phyloP scores from a whole-genome alignment of 2,329 filamentous ascomycete species.

The Trichothecium sympodiale region DNA sequence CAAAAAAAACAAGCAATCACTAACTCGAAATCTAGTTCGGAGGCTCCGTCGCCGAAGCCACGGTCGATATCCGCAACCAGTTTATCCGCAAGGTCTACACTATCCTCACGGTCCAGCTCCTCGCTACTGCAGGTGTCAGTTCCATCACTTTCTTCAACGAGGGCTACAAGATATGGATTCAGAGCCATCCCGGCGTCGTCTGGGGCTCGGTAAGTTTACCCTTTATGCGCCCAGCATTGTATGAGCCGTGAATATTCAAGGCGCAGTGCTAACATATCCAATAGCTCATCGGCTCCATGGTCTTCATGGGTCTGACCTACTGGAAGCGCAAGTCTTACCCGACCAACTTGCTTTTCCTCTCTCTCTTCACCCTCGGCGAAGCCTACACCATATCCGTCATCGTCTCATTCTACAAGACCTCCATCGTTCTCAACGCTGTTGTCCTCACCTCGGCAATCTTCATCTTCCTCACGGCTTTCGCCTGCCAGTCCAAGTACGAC shows the following conservation, averaged over 20 bases:
- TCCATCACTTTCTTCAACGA: constrained; percentile 75
- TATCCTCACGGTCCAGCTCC: constrained; percentile 89
- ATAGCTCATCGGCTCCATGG: constrained; percentile 67
- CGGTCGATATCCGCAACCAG: constrained; percentile 90
- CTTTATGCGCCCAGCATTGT: constrained; percentile 1
- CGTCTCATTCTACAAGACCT: constrained; percentile 77
- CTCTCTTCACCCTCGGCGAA: constrained; percentile 81
- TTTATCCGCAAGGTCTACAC: constrained; percentile 97
- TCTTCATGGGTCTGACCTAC: constrained; percentile 77
- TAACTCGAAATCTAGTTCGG: constrained; percentile 56
- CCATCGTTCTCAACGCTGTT: constrained; percentile 81
- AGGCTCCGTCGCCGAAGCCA: constrained; percentile 84
- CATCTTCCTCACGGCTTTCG: constrained; percentile 71
- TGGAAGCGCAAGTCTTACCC: constrained; percentile 96
- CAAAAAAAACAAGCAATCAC: not conserved
- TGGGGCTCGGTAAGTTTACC: constrained; percentile 58
- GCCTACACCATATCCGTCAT: constrained; percentile 90
- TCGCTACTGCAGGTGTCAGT: constrained; percentile 72
- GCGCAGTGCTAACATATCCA: not conserved
- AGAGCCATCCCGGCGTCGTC: constrained; percentile 71
- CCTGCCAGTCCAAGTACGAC: constrained; percentile 96
- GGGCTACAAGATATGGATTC: constrained; percentile 78
- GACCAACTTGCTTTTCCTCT: constrained; percentile 85
- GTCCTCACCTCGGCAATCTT: constrained; percentile 80
- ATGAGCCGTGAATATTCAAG: not conserved